These are phyloP conservation scores for Gautieria morchelliformis DNA, from an alignment of 768 basidiomycete species.

Conservation along the genomic window DNA sequence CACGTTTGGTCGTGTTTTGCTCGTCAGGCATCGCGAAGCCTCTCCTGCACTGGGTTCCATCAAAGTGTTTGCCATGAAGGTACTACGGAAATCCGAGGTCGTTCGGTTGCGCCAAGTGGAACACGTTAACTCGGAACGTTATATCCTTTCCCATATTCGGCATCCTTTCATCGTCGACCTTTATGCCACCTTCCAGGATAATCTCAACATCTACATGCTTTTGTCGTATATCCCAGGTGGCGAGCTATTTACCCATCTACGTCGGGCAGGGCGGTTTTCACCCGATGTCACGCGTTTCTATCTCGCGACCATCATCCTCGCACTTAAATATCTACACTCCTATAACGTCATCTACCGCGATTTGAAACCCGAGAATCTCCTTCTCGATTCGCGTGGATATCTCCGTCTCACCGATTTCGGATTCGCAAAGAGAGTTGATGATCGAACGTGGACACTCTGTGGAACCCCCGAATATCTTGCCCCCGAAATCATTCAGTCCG, in stretches of 20 bases:
- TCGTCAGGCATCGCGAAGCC: constrained; percentile 65
- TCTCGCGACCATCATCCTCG: constrained; percentile 90
- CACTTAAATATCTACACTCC: constrained; percentile 88
- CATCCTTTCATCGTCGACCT: constrained; percentile 97
- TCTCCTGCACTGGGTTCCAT: constrained; percentile 38
- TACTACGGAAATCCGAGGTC: constrained; percentile 77
- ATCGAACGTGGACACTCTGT: constrained; percentile 96
- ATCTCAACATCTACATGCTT: constrained; percentile 95
- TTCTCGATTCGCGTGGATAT: constrained; percentile 88
- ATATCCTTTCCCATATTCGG: constrained; percentile 82
- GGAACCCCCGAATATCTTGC: constrained; percentile 96
- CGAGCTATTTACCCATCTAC: constrained; percentile 93
- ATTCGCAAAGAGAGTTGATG: constrained; percentile 95
- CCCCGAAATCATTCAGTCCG: constrained; percentile 95
- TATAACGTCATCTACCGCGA: constrained; percentile 98
- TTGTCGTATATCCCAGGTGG: constrained; percentile 95
- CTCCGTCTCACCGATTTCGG: constrained; percentile 96
- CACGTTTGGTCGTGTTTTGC: constrained; percentile 88
- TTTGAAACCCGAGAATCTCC: constrained; percentile 97
- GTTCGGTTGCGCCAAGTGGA: constrained; percentile 91
- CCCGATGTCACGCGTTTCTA: constrained; percentile 98
- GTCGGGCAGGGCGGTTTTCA: constrained; percentile 88
- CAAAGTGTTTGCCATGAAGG: constrained; percentile 78
- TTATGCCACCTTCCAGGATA: constrained; percentile 92
- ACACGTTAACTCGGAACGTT: constrained; percentile 94